Evolutionary conservation across 2,329 filamentous ascomycete genomes (phyloP), one percentile per base, ranked within the genome.

Genomic region (Epicoccum sorghinum): DNA sequence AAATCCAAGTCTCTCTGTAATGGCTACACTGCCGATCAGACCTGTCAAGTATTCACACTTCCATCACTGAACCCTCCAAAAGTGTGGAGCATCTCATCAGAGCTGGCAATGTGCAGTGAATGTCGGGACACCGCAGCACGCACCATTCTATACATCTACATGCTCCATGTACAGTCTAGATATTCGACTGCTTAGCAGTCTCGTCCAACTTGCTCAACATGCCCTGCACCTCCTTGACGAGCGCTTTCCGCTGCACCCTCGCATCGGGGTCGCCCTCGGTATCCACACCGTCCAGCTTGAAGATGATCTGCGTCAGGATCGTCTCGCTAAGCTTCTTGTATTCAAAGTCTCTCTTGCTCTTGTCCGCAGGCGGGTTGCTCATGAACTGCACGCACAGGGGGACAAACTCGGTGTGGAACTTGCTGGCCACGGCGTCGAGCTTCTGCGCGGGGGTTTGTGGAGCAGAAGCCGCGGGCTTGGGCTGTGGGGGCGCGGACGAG

Each of bases 231-330:
- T 88, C 82, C 65, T 80, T 84, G n/a, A 93, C 88, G 45, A 93
- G 74, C 53, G 87, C 88, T 77, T 89, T 93, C 67, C 90, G 79
- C 70, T 79, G 83, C 10, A 80, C 75, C 58, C 89, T 81, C 24
- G 89, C 85, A 10, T 87, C 85, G 8, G 78, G 61, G 60, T 90
- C 85, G 4, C 89, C 89, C 42, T 88, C 87, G 0, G 87, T 87
- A 62, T 93, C 89, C 3, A 93, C 85, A 22, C 83, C 86, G 70
- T 95, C 90, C 35, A 91, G 74, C 76, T 93, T 93, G 60, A 95
- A 76, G 33, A 93, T 68, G 2, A 92, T 85, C 64, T 92, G 88
- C 58, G 88, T 85, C 79, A 95, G 80, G 35, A 92, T 83, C 4
- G 87, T 90, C 78, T 95, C 90, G 4, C 85, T 87, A 14, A 95